Evolutionary conservation across 768 basidiomycete genomes (phyloP).

Genomic region (Omphalotus guepiniiformis): DNA sequence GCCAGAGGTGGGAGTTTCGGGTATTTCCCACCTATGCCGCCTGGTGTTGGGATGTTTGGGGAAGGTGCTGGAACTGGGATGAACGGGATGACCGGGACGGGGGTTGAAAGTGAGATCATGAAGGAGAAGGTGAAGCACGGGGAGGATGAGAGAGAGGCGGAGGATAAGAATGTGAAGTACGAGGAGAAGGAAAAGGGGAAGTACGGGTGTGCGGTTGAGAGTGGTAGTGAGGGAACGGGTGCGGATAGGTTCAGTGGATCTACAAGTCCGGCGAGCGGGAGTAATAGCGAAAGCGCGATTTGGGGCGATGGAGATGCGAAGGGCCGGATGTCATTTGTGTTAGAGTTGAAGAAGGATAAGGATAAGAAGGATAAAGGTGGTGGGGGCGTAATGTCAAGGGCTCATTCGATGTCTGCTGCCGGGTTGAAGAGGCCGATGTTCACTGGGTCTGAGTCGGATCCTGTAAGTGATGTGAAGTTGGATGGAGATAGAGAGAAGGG

Average conservation of each 20-base stretch:
- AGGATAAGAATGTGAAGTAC: constrained; percentile 7
- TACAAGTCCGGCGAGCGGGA: neutral
- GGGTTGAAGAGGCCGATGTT: constrained; percentile 12
- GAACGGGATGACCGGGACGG: too few species aligned
- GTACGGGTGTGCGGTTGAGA: constrained; percentile 8
- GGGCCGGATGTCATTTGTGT: constrained; percentile 1
- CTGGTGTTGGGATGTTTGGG: constrained; percentile 5
- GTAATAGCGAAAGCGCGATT: neutral
- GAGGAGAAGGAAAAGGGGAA: constrained; percentile 8
- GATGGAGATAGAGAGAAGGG: neutral
- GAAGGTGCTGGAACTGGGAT: constrained; percentile 6
- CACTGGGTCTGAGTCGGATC: constrained; percentile 10
- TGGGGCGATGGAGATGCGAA: neutral
- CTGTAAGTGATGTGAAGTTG: neutral
- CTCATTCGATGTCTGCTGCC: constrained; percentile 17
- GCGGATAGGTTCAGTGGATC: neutral
- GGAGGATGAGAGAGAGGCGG: constrained; percentile 2
- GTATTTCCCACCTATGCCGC: constrained; percentile 30
- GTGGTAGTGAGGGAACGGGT: constrained; percentile 11
- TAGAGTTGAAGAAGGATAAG: constrained; percentile 3
- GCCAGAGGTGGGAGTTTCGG: constrained; percentile 12
- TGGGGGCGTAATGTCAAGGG: constrained; percentile 10
- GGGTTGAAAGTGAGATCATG: constrained; percentile 33
- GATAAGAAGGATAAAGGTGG: neutral
- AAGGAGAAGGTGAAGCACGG: constrained; percentile 17